Evolutionary conservation across 495 filamentous ascomycete genomes (phyloP).

Genomic region (Saxispiralis lemnorum): DNA sequence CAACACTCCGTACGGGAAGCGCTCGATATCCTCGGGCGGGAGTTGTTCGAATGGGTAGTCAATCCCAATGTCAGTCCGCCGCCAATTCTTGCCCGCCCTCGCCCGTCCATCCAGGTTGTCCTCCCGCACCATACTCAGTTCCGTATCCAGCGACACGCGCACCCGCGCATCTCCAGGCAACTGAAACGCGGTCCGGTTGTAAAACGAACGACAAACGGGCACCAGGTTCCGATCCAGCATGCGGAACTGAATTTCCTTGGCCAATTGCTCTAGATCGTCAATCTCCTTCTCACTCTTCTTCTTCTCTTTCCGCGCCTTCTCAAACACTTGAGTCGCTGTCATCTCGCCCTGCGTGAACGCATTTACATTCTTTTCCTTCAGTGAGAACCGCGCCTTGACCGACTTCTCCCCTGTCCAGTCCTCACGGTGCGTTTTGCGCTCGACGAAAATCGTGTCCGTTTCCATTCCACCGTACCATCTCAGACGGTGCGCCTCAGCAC

Average conservation of each 20-base stretch:
- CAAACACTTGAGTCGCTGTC: constrained; percentile 67
- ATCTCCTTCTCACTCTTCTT: constrained; percentile 87
- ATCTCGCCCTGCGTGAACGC: constrained; percentile 65
- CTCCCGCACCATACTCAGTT: constrained; percentile 83
- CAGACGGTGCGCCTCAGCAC: constrained; percentile 87
- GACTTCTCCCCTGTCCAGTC: constrained; percentile 99
- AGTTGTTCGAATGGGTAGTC: constrained; percentile 89
- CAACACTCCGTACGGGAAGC: constrained; percentile 89
- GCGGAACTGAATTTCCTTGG: constrained; percentile 82
- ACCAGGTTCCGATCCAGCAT: constrained; percentile 65
- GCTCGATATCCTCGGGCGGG: constrained; percentile 62
- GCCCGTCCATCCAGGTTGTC: constrained; percentile 74
- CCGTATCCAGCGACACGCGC: constrained; percentile 90
- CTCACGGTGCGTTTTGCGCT: constrained; percentile 94
- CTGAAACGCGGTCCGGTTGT: constrained; percentile 95
- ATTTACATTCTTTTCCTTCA: constrained; percentile 96
- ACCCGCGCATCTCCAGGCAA: constrained; percentile 90
- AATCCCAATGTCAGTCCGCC: constrained; percentile 92
- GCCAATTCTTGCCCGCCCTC: constrained; percentile 77
- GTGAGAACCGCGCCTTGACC: constrained; percentile 83
- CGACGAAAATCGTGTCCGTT: constrained; percentile 84
- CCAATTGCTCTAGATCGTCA: constrained; percentile 72
- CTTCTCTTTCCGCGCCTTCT: constrained; percentile 78
- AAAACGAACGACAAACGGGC: constrained; percentile 84
- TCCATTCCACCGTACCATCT: constrained; percentile 98